Base-by-base conservation (phyloP, 495 filamentous ascomycete genomes). In the Chaetomium tenue region DNA sequence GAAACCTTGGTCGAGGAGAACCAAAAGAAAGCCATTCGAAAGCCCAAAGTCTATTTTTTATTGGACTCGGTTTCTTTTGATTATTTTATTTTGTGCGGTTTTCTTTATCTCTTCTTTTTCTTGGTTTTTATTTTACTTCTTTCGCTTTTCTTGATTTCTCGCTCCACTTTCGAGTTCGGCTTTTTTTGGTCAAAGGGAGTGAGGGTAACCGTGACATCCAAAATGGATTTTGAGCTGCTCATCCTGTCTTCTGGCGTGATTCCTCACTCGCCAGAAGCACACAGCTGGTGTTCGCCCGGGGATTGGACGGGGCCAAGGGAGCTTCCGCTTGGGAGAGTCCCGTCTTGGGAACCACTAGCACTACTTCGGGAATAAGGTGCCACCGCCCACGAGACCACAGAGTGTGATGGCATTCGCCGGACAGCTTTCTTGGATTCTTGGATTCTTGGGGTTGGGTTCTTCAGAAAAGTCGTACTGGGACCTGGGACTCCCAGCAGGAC, bases 381-480 rank as follows among this genome's bases (percentile, higher is more conserved):
- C 23, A 54, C 23, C 20, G 20, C n/a, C 44, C 58, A 62, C 60
- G 60, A 54, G 48, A 62, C 39, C 48, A 51, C 28, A 26, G 25
- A 25, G 20, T 2, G 46, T 50, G 22, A 26, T 58, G 37, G 39
- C 55, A 56, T 59, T 59, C 57, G 25, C 40, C 28, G 25, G 57
- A 59, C 22, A 30, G 33, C 22, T 18, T 37, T 37, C 33, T 37
- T 37, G 33, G 33, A 37, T 37, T 37, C 33, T 37, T 30, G 28
- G 28, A 30, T 30, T 30, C 33, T 37, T 37, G 5, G n/a, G n/a
- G n/a, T n/a, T n/a, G n/a, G n/a, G n/a, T n/a, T n/a, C n/a, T n/a
- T n/a, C n/a, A n/a, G n/a, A 37, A 37, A 37, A 37, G 33, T 37
- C 33, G 33, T 23, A 47, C 39, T n/a, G n/a, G n/a, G n/a, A n/a